Conservation (phyloP, 306 rosid genomes). For the Quercus agrifolia region DNA sequence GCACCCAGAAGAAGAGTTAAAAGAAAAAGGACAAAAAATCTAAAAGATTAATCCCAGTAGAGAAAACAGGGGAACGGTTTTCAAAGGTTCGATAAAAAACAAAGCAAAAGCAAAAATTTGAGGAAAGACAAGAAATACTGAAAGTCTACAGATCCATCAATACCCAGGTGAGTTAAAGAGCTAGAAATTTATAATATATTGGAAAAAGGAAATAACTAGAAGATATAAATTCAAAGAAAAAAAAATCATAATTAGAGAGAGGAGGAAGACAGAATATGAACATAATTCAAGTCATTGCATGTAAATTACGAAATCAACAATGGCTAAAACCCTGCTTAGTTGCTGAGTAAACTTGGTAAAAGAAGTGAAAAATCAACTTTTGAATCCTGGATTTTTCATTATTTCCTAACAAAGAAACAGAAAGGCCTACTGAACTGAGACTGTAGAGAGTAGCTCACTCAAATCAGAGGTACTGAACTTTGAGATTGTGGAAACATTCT, state of each 20-base stretch:
- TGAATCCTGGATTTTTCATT: background rate
- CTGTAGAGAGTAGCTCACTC: background rate
- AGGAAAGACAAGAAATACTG: background rate
- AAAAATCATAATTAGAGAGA: background rate
- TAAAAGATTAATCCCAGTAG: background rate
- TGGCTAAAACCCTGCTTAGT: slow-evolving; percentile 3
- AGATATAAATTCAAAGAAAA: background rate
- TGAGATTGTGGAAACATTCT: background rate
- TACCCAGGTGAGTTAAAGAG: background rate
- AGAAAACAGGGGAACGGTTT: background rate
- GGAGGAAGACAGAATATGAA: slow-evolving; percentile 3
- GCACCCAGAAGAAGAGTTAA: background rate
- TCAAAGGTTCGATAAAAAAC: background rate
- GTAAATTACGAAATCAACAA: background rate
- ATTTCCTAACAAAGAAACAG: slow-evolving; percentile 4
- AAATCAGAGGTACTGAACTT: background rate
- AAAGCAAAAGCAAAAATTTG: background rate
- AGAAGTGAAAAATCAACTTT: slow-evolving; percentile 7
- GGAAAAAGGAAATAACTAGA: background rate
- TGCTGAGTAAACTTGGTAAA: background rate
- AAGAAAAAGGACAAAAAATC: background rate
- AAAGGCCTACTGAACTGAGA: background rate
- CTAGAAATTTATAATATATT: background rate
- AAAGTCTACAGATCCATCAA: slow-evolving; percentile 20
- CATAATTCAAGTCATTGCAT: slow-evolving; percentile 17